Conservation (phyloP, 116 monocot species). For the Iris pallida region DNA sequence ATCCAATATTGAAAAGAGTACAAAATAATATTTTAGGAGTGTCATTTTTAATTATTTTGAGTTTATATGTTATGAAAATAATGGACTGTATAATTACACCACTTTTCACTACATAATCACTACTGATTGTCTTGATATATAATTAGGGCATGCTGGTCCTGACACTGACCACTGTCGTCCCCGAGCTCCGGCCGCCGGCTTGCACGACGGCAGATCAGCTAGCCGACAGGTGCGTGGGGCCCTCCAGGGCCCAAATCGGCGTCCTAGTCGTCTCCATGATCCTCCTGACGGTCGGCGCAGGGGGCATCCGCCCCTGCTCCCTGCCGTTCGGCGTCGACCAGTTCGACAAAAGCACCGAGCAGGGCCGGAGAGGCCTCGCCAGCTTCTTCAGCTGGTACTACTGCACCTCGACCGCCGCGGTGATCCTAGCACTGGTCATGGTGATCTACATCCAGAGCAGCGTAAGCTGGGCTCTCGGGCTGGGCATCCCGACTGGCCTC, state of each 20-base stretch:
- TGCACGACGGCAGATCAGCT: not conserved
- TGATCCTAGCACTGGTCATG: slow-evolving; percentile 26
- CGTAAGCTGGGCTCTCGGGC: slow-evolving; percentile 48
- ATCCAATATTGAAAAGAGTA: too few relatives aligned
- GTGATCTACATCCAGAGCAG: slow-evolving; percentile 48
- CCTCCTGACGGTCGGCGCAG: slow-evolving; percentile 27
- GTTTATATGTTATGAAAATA: too few relatives aligned
- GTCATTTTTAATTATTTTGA: too few relatives aligned
- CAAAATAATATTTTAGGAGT: too few relatives aligned
- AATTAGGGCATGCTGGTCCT: slow-evolving; percentile 29
- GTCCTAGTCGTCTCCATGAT: slow-evolving; percentile 25
- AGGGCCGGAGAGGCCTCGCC: slow-evolving; percentile 22
- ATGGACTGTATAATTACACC: too few relatives aligned
- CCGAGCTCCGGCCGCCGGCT: slow-evolving; percentile 13
- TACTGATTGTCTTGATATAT: too few relatives aligned
- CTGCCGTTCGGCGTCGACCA: slow-evolving; percentile 64
- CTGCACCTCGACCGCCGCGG: slow-evolving; percentile 23
- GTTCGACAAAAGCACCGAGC: slow-evolving; percentile 26
- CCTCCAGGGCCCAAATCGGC: slow-evolving; percentile 14
- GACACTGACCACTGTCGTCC: slow-evolving; percentile 17
- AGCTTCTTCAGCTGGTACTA: slow-evolving; percentile 82
- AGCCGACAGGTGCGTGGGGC: slow-evolving; percentile 11
- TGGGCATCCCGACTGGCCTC: slow-evolving; percentile 24
- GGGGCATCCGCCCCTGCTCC: slow-evolving; percentile 47
- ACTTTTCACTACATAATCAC: too few relatives aligned